Evolutionary conservation across 306 rosid species (phyloP), one percentile per base, ranked within the genome.

Genomic region (Acmispon strigosus): DNA sequence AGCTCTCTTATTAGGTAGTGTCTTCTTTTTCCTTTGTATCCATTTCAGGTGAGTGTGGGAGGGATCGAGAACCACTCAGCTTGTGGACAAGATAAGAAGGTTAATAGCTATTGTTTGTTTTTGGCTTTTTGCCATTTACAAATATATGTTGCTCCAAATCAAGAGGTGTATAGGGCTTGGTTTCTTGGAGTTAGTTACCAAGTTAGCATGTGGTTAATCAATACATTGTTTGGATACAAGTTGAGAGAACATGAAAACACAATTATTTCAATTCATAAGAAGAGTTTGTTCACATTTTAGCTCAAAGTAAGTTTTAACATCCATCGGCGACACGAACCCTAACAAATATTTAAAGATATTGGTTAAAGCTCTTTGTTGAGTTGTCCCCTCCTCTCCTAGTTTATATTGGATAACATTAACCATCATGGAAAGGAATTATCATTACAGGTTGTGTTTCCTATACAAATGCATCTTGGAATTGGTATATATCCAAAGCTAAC

Each of bases 1-100:
- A 59, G 66, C 73, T 34, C 73, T 75, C 64, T 63, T 57, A 71
- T 80, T 59, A 39, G 71, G 69, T 49, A 49, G 49, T 50, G 66
- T 51, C 78, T 59, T 71, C 71, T 34, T 76, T 75, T 67, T 43
- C 70, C 62, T 76, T 66, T 48, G 34, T 62, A 45, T 15, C 76
- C 72, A 73, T 82, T 77, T 74, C 80, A 62, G 74, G 86, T 70
- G 37, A 32, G 7, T 6, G 69, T 51, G 72, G 1, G 14, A 45
- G 63, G 32, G 67, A 12, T 32, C 37, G 8, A 32, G 17, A 27
- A 44, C 1, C 20, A 36, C 11, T 51, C 19, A 81, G 56, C 20
- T 81, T 68, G 69, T 66, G 64, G 69, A 71, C 76, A 73, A 32
- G 37, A 32, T 32, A 32, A 66, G 3, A 58, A 5, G 37, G 1